Conservation (phyloP, 208 protist species). For the Entamoeba histolytica region DNA sequence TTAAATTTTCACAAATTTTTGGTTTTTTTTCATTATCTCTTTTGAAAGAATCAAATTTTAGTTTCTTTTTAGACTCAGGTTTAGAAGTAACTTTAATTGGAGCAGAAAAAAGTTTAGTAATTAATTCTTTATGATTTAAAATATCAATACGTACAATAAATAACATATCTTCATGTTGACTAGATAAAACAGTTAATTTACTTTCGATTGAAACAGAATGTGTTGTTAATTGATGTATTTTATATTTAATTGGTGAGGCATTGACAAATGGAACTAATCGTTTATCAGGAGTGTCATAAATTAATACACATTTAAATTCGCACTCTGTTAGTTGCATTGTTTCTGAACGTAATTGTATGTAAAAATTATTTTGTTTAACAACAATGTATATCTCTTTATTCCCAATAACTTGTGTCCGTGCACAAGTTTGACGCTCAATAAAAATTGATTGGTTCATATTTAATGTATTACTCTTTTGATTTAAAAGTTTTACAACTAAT, state of each 20-base stretch:
- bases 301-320: background rate
- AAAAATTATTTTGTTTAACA: background rate
- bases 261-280: background rate
- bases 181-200: background rate
- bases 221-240: background rate
- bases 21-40: no score
- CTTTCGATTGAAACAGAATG: background rate
- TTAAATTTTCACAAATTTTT: no score
- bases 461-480: no score
- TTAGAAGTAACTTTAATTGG: background rate
- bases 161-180: background rate
- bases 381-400: background rate
- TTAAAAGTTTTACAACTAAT: no score
- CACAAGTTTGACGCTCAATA: background rate
- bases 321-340: background rate
- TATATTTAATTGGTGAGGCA: background rate
- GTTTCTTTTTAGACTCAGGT: background rate
- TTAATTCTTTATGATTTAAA: background rate
- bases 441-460: background rate
- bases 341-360: background rate
- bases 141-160: background rate
- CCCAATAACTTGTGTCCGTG: background rate
- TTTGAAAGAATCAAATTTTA: background rate
- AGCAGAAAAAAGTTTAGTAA: background rate
- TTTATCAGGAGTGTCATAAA: background rate